phyloP scores from a whole-genome alignment of 2,329 filamentous ascomycete species.

The Phoma herbarum region DNA sequence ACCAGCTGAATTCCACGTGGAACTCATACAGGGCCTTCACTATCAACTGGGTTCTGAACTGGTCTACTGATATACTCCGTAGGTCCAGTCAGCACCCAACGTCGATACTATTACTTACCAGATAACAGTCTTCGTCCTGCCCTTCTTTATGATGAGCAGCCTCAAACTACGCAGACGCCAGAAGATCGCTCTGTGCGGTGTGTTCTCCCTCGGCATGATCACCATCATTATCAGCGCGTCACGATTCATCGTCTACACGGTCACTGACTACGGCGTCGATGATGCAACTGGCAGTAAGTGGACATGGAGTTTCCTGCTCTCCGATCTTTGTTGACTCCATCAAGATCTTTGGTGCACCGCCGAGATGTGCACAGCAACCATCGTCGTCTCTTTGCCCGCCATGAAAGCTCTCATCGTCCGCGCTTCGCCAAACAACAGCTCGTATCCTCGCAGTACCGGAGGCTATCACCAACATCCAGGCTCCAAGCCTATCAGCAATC shows the following conservation, averaged over 20 bases:
- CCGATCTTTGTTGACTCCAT: neutral
- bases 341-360: conserved; percentile 36
- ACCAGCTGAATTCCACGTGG: conserved; percentile 32
- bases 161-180: conserved; percentile 35
- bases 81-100: neutral
- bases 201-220: conserved; percentile 33
- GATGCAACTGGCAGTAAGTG: conserved; percentile 34
- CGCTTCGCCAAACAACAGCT: conserved; percentile 12
- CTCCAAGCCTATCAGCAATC: conserved; percentile 11
- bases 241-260: conserved; percentile 33
- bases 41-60: conserved; percentile 31
- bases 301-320: no score
- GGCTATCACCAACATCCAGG: conserved; percentile 24
- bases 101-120: neutral
- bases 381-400: conserved; percentile 33
- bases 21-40: conserved; percentile 26
- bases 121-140: conserved; percentile 27
- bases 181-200: conserved; percentile 33
- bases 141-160: conserved; percentile 35
- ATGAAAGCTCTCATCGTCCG: conserved; percentile 31
- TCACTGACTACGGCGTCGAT: conserved; percentile 26
- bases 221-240: conserved; percentile 35
- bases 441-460: conserved; percentile 24
- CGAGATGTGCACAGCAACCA: conserved; percentile 34
- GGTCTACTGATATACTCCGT: conserved; percentile 32